Evolutionary conservation across 2,329 filamentous ascomycete species (phyloP).

Genomic region (Niveomyces coronatus): DNA sequence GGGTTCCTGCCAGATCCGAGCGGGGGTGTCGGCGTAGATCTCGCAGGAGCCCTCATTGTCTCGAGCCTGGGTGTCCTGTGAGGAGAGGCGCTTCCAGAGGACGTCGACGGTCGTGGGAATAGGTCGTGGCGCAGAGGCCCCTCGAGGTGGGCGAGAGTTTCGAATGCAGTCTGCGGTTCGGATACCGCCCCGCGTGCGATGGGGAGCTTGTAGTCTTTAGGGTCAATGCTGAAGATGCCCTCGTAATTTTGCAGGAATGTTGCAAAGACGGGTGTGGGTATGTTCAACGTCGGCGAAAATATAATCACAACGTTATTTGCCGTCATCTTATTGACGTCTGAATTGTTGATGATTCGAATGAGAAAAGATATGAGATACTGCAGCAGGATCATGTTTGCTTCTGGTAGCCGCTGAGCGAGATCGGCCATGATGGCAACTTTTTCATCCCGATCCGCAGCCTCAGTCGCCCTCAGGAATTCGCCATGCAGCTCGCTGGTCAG

Average conservation of each 20-base stretch:
- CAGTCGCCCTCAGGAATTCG: conserved; percentile 76
- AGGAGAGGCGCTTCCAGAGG: conserved; percentile 38
- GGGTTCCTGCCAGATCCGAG: conserved; percentile 22
- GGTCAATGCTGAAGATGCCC: conserved; percentile 66
- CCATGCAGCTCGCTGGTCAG: conserved; percentile 83
- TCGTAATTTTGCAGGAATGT: conserved; percentile 87
- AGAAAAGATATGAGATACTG: conserved; percentile 80
- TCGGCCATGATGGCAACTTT: conserved; percentile 69
- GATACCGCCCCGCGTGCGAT: conserved; percentile 28
- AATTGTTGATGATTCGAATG: conserved; percentile 84
- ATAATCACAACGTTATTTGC: conserved; percentile 96
- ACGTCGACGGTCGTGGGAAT: conserved; percentile 39
- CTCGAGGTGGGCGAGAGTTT: conserved; percentile 20
- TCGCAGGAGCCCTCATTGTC: conserved; percentile 18
- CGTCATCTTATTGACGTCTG: conserved; percentile 93
- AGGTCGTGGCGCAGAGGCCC: conserved; percentile 22
- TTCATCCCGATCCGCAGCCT: conserved; percentile 62
- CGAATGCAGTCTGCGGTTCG: conserved; percentile 25
- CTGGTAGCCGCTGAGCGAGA: conserved; percentile 70
- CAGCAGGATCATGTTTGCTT: conserved; percentile 70
- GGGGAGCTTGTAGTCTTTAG: conserved; percentile 52
- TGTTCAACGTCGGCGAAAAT: conserved; percentile 93
- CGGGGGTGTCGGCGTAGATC: conserved; percentile 41
- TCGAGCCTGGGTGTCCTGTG: conserved; percentile 32
- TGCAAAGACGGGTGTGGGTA: conserved; percentile 88